Conservation (phyloP, 2,329 filamentous ascomycete genomes). For the Clathrospora elynae region DNA sequence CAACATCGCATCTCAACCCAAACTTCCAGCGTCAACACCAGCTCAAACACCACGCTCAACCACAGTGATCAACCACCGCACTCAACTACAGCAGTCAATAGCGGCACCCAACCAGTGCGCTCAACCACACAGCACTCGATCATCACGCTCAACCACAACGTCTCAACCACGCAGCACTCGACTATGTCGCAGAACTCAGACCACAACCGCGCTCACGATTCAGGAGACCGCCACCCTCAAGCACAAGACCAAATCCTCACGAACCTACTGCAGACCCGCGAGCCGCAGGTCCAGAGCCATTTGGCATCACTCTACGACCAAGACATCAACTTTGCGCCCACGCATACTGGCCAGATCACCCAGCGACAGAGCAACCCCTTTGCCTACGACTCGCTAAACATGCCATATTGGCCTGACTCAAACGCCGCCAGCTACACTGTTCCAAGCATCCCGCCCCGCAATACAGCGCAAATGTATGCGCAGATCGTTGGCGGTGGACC, state of each 20-base stretch:
- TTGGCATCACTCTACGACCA: background rate
- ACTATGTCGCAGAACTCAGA: background rate
- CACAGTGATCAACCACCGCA: too few relatives aligned
- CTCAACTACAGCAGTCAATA: too few relatives aligned
- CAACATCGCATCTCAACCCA: too few relatives aligned
- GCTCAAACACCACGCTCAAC: too few relatives aligned
- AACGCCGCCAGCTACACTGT: conserved; percentile 5
- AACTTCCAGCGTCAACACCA: too few relatives aligned
- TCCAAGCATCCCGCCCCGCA: background rate
- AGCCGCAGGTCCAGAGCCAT: background rate
- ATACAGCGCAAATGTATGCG: background rate
- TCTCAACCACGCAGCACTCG: too few relatives aligned
- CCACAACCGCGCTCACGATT: background rate
- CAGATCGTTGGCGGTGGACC: background rate
- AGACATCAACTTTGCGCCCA: background rate
- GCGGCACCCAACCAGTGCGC: too few relatives aligned
- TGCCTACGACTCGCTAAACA: background rate
- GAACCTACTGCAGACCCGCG: background rate
- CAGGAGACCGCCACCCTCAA: background rate
- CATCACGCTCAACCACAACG: too few relatives aligned
- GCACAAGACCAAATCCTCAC: background rate
- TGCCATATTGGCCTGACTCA: conserved; percentile 5
- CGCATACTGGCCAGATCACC: background rate
- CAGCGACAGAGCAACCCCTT: background rate
- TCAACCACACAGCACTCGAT: too few relatives aligned